Percentiles rank a stretch among this genome's conserved stretches.
Conservation (phyloP, 345 rosid species). For the Luvunga scandens region DNA sequence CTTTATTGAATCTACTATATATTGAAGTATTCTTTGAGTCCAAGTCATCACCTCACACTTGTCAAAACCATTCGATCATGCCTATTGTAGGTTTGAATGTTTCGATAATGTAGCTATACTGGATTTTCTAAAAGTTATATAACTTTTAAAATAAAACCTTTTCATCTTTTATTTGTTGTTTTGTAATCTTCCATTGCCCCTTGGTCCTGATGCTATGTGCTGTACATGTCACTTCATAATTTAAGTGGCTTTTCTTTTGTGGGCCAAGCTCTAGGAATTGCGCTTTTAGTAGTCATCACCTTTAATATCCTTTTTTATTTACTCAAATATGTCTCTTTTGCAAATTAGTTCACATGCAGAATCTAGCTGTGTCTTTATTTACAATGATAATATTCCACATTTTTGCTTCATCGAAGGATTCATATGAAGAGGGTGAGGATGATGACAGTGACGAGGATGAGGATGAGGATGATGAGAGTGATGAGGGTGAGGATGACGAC, state of each 20-base stretch:
- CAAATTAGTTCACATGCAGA: background rate
- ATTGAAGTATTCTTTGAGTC: background rate
- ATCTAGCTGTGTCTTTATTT: background rate
- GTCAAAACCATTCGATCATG: background rate
- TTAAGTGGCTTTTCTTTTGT: background rate
- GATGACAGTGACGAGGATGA: slow-evolving; percentile 21
- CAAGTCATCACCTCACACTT: background rate
- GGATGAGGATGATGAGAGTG: background rate
- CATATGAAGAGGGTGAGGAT: slow-evolving; percentile 42
- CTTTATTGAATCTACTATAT: background rate
- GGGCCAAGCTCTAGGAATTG: background rate
- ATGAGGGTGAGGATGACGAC: slow-evolving; percentile 35
- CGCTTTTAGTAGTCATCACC: background rate
- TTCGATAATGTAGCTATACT: background rate
- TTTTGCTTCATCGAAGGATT: slow-evolving; percentile 36
- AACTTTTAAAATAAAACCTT: background rate
- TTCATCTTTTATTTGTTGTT: background rate
- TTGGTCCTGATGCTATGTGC: background rate
- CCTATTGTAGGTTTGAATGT: background rate
- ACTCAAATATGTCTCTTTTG: background rate
- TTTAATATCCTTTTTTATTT: background rate
- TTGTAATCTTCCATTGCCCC: background rate
- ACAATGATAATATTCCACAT: background rate
- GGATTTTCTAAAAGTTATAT: background rate
- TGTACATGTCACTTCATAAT: background rate